A percentile compares a stretch with the other conserved stretches of the same genome.
Evolutionary conservation across 805 yeast genomes (phyloP).

Genomic region (Yamadazyma olivae): DNA sequence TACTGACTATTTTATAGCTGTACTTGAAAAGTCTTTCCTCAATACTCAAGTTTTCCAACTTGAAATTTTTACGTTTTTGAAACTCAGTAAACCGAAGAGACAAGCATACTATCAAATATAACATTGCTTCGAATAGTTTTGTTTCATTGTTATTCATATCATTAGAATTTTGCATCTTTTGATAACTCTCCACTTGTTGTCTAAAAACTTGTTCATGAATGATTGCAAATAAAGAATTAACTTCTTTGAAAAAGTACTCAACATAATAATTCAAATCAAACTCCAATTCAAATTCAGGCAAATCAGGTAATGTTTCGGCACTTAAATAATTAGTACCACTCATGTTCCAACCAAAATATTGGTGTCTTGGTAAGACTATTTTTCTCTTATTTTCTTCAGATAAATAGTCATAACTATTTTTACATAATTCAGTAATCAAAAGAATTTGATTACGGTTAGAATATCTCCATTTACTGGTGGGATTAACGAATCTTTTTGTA

Average conservation of each 20-base stretch:
- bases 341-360: slow-evolving; percentile 66
- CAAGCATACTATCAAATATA: slow-evolving; percentile 47
- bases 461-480: slow-evolving; percentile 44
- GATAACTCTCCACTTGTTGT: slow-evolving; percentile 41
- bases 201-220: slow-evolving; percentile 53
- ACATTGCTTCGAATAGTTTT: slow-evolving; percentile 50
- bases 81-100: slow-evolving; percentile 52
- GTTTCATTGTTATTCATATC: slow-evolving; percentile 14
- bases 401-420: slow-evolving; percentile 28
- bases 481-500: slow-evolving; percentile 18
- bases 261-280: slow-evolving; percentile 18
- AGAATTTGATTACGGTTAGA: slow-evolving; percentile 45
- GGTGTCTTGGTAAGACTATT: slow-evolving; percentile 51
- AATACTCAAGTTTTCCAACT: slow-evolving; percentile 19
- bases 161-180: slow-evolving; percentile 16
- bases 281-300: slow-evolving; percentile 23
- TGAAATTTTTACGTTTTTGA: slow-evolving; percentile 25
- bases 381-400: slow-evolving; percentile 27
- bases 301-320: slow-evolving; percentile 30
- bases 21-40: slow-evolving; percentile 37
- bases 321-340: slow-evolving; percentile 51
- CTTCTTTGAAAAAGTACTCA: slow-evolving; percentile 43
- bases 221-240: slow-evolving; percentile 53
- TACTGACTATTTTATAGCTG: slow-evolving; percentile 26
- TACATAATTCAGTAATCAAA: slow-evolving; percentile 38